Conservation (phyloP, 2,329 filamentous ascomycete species). For the Cadophora sp. region DNA sequence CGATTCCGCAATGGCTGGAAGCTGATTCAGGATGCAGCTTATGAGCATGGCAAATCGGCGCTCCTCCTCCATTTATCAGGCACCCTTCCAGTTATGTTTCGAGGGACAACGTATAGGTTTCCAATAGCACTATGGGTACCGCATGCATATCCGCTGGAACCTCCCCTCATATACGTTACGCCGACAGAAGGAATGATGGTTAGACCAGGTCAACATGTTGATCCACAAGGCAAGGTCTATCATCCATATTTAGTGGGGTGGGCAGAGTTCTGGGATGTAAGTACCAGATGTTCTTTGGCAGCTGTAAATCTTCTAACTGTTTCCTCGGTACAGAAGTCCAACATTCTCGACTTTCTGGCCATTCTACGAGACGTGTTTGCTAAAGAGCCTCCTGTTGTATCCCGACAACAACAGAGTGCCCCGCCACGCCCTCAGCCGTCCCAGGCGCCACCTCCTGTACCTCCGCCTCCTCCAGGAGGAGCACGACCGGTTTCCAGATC, state of each 20-base stretch:
- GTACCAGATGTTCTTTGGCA: conserved; percentile 46
- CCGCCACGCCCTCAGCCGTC: conserved; percentile 47
- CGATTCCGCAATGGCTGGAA: conserved; percentile 26
- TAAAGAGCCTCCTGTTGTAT: conserved; percentile 90
- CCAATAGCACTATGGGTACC: conserved; percentile 94
- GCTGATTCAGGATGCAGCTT: conserved; percentile 62
- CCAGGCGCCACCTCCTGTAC: conserved; percentile 68
- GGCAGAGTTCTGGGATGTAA: conserved; percentile 87
- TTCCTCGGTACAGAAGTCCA: conserved; percentile 69
- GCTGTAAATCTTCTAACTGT: conserved; percentile 14
- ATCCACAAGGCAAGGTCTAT: conserved; percentile 90
- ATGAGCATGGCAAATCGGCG: conserved; percentile 85
- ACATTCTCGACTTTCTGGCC: conserved; percentile 79
- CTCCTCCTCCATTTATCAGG: conserved; percentile 86
- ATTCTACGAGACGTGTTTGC: conserved; percentile 88
- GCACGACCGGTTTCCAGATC: conserved; percentile 56
- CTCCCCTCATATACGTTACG: conserved; percentile 87
- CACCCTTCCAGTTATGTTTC: conserved; percentile 89
- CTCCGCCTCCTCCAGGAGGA: conserved; percentile 73
- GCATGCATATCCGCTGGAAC: conserved; percentile 84
- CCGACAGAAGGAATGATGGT: conserved; percentile 89
- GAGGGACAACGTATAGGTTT: conserved; percentile 88
- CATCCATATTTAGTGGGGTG: conserved; percentile 94
- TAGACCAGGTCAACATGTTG: conserved; percentile 92
- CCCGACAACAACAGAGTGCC: conserved; percentile 64